Evolutionary conservation across 2,329 filamentous ascomycete genomes (phyloP).

Genomic region (Pseudogymnoascus sp.): DNA sequence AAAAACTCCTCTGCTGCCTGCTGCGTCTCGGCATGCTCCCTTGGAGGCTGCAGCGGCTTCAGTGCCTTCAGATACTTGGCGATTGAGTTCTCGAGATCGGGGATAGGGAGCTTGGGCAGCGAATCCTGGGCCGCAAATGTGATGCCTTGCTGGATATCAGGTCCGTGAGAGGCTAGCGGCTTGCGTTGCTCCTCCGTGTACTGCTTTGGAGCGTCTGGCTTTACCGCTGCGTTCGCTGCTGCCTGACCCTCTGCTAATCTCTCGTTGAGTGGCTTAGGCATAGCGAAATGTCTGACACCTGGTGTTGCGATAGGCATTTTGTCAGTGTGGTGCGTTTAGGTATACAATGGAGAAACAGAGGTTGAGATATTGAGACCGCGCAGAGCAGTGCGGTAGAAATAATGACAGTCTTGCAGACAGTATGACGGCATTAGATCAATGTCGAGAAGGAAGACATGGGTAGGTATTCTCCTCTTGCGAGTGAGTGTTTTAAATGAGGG

Average conservation of each 20-base stretch:
- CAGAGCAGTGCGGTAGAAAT: conserved; percentile 85
- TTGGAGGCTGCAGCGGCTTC: conserved; percentile 67
- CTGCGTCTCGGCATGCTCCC: conserved; percentile 77
- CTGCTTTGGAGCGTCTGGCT: neutral
- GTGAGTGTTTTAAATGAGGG: neutral
- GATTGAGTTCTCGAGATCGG: conserved; percentile 70
- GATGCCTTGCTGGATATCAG: conserved; percentile 53
- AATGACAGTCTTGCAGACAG: conserved; percentile 80
- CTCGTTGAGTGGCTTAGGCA: conserved; percentile 65
- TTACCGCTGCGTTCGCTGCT: conserved; percentile 1
- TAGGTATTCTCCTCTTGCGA: neutral
- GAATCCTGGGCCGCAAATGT: conserved; percentile 86
- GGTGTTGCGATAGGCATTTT: conserved; percentile 50
- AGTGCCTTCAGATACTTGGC: conserved; percentile 72
- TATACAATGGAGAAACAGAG: conserved; percentile 66
- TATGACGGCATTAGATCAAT: conserved; percentile 59
- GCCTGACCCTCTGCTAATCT: conserved; percentile 43
- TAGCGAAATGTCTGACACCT: conserved; percentile 62
- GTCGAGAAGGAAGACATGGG: neutral
- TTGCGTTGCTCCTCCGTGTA: conserved; percentile 39
- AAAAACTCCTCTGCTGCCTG: conserved; percentile 78
- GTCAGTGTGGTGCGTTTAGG: conserved; percentile 45
- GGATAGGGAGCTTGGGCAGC: conserved; percentile 86
- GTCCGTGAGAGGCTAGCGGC: conserved; percentile 37
- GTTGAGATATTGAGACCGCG: conserved; percentile 78